Evolutionary conservation across 2,329 filamentous ascomycete species (phyloP), one percentile per base, ranked within the genome.

Genomic region (Ploettnerulaceae sp.): DNA sequence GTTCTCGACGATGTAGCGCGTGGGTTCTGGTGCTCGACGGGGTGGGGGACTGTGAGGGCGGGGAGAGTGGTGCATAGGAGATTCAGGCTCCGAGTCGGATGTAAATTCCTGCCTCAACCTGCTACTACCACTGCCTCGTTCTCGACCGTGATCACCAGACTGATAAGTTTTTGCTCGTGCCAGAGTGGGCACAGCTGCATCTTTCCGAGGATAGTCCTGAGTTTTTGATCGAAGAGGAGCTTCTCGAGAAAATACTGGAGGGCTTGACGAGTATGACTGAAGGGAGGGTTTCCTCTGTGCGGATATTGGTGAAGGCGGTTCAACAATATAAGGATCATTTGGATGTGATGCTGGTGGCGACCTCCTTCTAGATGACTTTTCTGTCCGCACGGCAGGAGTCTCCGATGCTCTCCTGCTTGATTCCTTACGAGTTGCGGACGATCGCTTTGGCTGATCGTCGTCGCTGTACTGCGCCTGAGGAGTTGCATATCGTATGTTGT

Each of bases 201-300:
- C 51, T n/a, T 54, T 49, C 29, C 56, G 47, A 24, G 51, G 40
- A 49, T 60, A 60, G 9, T 60, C 52, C n/a, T 59, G 52, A 1
- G 61, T 62, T 43, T 61, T 59, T 7, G 62, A 59, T 38, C 62
- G 60, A 49, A 46, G 55, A 18, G 58, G 57, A 38, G 57, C 53
- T 31, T 58, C 52, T 36, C 60, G 48, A 11, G 36, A 18, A 5
- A 53, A 47, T 4, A 49, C 49, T 0, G 58, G 57, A 14, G 62
- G 63, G 3, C 59, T 60, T 9, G 62, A 63, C 12, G 42, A 37
- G 29, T 63, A 55, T 4, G 53, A 54, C 24, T 59, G 56, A 8
- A 65, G 51, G 8, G 53, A 33, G 9, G 61, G 62, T 31, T 56
- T 59, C 32, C 57, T 58, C 2, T 46, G 25, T 2, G 45, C 31